A percentile compares a stretch with the other conserved stretches of the same genome.
phyloP scores from a whole-genome alignment of 177 flowering plant genomes.

The Tripterygium wilfordii region DNA sequence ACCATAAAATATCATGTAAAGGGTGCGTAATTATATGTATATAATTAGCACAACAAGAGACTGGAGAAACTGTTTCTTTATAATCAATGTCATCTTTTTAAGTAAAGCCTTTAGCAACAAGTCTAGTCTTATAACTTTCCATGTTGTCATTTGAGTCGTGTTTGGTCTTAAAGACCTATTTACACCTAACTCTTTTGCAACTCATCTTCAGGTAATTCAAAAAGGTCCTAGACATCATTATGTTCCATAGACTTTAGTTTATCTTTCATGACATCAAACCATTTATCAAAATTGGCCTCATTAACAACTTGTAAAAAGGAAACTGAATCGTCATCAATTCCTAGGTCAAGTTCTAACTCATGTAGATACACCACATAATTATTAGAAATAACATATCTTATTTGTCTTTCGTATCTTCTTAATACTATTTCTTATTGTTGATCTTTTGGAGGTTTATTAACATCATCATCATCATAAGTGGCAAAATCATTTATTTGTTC shows the following conservation, averaged over 20 bases:
- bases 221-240: constrained; percentile 13
- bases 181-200: neutral
- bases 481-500: too few species aligned
- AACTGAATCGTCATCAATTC: constrained; percentile 2
- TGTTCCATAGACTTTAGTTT: too few species aligned
- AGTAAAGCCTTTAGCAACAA: constrained; percentile 9
- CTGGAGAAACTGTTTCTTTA: constrained; percentile 8
- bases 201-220: constrained; percentile 13
- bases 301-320: constrained; percentile 7
- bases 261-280: constrained; percentile 18
- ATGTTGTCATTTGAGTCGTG: constrained; percentile 10
- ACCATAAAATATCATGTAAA: too few species aligned
- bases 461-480: too few species aligned
- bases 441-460: neutral
- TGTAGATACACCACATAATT: constrained; percentile 12
- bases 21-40: too few species aligned
- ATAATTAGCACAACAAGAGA: too few species aligned
- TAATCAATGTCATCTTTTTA: constrained; percentile 6
- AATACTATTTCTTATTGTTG: neutral
- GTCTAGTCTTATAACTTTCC: too few species aligned
- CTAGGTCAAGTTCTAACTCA: constrained; percentile 3
- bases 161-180: constrained; percentile 20
- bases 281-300: constrained; percentile 3
- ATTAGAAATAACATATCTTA: neutral
- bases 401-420: neutral